A percentile compares a stretch with the other conserved stretches of the same genome.
Conservation (phyloP, 208 protist genomes). For the Lotmaria passim region DNA sequence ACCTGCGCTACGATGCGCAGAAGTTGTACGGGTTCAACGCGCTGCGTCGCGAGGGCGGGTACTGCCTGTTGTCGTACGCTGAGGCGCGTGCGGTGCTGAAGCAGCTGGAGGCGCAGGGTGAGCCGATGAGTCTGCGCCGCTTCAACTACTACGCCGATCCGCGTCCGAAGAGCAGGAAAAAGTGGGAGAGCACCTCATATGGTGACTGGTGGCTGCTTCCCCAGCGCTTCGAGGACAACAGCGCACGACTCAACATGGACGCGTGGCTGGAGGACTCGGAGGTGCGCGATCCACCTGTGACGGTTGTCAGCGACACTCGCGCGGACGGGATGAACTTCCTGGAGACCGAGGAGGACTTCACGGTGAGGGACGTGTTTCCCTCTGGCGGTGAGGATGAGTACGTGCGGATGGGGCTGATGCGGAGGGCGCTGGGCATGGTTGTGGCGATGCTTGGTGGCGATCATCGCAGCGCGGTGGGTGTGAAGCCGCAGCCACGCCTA, state of each 20-base stretch:
- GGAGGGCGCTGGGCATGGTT: not conserved
- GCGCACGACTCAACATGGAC: constrained; percentile 4
- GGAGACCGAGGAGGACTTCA: not conserved
- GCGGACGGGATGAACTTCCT: not conserved
- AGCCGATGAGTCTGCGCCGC: constrained; percentile 1
- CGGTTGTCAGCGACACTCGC: not conserved
- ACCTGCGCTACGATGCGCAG: constrained; percentile 11
- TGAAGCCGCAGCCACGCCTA: constrained; percentile 6
- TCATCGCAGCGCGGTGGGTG: not conserved
- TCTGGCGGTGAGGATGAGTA: not conserved
- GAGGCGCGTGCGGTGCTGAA: constrained; percentile 16
- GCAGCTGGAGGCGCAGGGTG: not conserved
- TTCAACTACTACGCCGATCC: constrained; percentile 6
- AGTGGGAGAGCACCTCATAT: not conserved
- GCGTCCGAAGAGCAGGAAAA: not conserved
- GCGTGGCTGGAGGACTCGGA: constrained; percentile 12
- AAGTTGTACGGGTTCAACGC: constrained; percentile 25
- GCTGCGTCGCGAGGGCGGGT: constrained; percentile 16
- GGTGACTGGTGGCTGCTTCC: not conserved
- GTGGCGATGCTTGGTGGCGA: not conserved
- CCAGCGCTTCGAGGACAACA: not conserved
- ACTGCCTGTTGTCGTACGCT: constrained; percentile 22
- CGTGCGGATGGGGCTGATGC: constrained; percentile 3
- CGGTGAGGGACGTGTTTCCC: constrained; percentile 2
- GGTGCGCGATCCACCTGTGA: not conserved